Base-by-base conservation (phyloP, 352 stramenopile species). In the Phytopythium helicoides region DNA sequence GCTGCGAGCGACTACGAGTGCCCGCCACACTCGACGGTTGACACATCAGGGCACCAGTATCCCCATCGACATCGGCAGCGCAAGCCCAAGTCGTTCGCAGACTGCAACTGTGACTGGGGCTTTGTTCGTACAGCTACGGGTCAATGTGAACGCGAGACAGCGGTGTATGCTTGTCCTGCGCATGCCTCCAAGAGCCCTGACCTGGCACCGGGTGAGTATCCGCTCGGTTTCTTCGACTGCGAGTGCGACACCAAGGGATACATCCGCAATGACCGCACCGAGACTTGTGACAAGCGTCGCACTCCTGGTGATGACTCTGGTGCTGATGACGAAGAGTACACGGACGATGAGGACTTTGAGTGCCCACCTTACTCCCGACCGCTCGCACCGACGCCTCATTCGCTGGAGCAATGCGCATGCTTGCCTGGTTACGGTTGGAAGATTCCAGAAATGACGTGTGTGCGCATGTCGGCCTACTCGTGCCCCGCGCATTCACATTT, bases 101-200 rank as follows among this genome's bases (percentile, higher is more conserved):
- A 92, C 58, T 94, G 84, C 52, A 66, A 81, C 36, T 94, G 84
- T 37, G 80, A 80, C 51, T 91, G 72, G 71, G 80, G 80, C 9
- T 92, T 76, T 40, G 73, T 91, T 6, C 79, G 76, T 39, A 77
- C 68, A 46, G 35, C 23, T 9, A 46, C 62, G 9, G 52, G 71
- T 8, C 49, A 71, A 33, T 94, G 81, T 26, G 67, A 83, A 40
- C 71, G 64, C 6, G 80, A 94, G 42, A 67, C 64, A 31, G 60
- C 66, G 2, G 54, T 71, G 1, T 92, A 78, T 48, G 77, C 77
- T 25, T 94, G 81, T 40, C 81, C 81, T 1, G 59, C 71, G 6
- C 71, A 90, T 64, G 82, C 81, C 7, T 47, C 69, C 33, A 77
- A 75, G 56, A 65, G 65, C 28, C 40, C 53, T 1, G 74, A 69